Percentiles rank a stretch among this genome's conserved stretches.
Conservation (phyloP, 75 land plant genomes). For the Adiantum capillusveneris region DNA sequence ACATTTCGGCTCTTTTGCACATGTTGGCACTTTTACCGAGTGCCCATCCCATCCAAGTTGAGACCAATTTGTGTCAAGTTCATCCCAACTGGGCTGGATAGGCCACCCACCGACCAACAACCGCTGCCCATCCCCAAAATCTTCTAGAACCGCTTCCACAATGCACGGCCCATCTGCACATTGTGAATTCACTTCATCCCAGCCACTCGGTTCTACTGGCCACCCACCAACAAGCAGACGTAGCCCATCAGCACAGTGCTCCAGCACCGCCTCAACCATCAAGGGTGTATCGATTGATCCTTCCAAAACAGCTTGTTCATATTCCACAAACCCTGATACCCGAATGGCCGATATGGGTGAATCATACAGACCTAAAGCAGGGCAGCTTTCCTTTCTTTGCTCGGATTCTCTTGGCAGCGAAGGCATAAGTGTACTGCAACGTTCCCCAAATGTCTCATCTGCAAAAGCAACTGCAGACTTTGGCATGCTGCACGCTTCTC, state of each 20-base stretch:
- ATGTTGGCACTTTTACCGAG: no score
- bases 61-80: neutral
- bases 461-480: slow-evolving; percentile 1
- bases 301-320: neutral
- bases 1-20: no score
- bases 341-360: neutral
- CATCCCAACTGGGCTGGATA: slow-evolving; percentile 1
- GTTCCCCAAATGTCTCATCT: neutral
- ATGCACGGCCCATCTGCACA: neutral
- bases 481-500: neutral
- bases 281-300: neutral
- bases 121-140: neutral
- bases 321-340: neutral
- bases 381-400: neutral
- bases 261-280: neutral
- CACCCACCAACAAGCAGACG: neutral
- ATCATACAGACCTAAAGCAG: neutral
- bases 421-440: neutral
- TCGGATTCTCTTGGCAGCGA: neutral
- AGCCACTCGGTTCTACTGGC: slow-evolving; percentile 2
- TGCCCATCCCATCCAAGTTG: neutral
- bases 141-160: neutral
- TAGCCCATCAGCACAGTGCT: neutral
- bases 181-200: neutral
- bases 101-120: neutral